These are phyloP conservation scores for Debaryomycetaceae sp. DNA, from an alignment of 1,139 yeast genomes.

Conservation along the genomic window DNA sequence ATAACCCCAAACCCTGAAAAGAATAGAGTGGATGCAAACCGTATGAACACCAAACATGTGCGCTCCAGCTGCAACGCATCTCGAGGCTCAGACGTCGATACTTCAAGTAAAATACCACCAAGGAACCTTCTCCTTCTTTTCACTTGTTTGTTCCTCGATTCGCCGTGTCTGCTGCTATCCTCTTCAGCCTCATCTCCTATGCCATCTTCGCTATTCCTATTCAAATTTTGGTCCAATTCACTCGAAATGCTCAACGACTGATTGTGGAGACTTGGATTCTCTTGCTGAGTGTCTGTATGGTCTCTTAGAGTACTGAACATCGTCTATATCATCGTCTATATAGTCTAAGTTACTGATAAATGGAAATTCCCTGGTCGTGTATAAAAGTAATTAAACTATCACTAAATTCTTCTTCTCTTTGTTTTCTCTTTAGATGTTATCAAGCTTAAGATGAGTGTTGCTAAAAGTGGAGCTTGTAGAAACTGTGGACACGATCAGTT, in stretches of 20 bases:
- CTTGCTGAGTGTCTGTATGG: not conserved
- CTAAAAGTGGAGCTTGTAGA: constrained; percentile 22
- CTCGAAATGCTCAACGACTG: no score
- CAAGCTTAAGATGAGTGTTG: constrained; percentile 11
- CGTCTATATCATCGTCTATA: not conserved
- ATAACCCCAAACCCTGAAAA: constrained; percentile 52
- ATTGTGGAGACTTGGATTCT: no score
- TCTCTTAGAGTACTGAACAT: not conserved
- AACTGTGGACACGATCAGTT: constrained; percentile 33
- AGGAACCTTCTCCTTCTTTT: constrained; percentile 10
- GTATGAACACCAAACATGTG: constrained; percentile 51
- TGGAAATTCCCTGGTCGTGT: not conserved
- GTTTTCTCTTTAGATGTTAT: not conserved
- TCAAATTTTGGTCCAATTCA: no score
- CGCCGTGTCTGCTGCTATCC: not conserved
- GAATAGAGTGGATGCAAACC: constrained; percentile 49
- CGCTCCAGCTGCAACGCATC: constrained; percentile 62
- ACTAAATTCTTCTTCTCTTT: no score
- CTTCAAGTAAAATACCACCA: constrained; percentile 31
- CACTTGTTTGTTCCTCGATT: not conserved
- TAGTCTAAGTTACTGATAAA: not conserved
- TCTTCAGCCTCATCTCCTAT: not conserved
- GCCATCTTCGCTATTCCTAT: no score
- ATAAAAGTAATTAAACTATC: not conserved
- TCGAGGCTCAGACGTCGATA: constrained; percentile 54